These are phyloP conservation scores for Roridomyces roridus DNA, from an alignment of 768 basidiomycete genomes.

Conservation along the genomic window DNA sequence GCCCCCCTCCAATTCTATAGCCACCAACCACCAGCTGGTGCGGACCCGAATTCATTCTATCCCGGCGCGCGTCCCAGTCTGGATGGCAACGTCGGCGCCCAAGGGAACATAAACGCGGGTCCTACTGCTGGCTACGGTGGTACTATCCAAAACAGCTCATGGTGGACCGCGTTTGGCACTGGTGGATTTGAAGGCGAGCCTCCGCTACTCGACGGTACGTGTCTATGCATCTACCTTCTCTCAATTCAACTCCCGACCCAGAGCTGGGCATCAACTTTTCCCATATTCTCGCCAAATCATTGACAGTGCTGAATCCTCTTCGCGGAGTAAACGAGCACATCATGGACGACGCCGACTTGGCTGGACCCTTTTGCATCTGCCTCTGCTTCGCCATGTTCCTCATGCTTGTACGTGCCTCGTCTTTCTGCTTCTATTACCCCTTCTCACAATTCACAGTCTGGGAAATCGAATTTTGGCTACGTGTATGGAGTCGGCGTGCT, in stretches of 20 bases:
- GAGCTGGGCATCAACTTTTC: slow-evolving; percentile 98
- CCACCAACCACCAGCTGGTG: slow-evolving; percentile 48
- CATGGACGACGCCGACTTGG: slow-evolving; percentile 99
- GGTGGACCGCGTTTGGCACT: slow-evolving; percentile 97
- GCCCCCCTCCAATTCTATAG: slow-evolving; percentile 81
- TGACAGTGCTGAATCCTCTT: slow-evolving; percentile 95
- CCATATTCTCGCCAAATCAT: slow-evolving; percentile 92
- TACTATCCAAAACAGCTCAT: slow-evolving; percentile 71
- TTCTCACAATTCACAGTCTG: slow-evolving; percentile 65
- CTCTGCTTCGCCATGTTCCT: slow-evolving; percentile 95
- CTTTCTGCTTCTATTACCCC: background rate
- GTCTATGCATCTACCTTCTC: slow-evolving; percentile 4
- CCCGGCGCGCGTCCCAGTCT: slow-evolving; percentile 77
- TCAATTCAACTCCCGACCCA: slow-evolving; percentile 37
- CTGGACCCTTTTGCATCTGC: slow-evolving; percentile 93
- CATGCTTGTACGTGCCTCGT: slow-evolving; percentile 72
- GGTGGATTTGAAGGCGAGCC: slow-evolving; percentile 96
- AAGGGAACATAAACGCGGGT: slow-evolving; percentile 56
- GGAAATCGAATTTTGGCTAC: slow-evolving; percentile 98
- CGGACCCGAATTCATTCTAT: slow-evolving; percentile 66
- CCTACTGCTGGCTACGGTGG: slow-evolving; percentile 62
- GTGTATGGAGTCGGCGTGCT: slow-evolving; percentile 98
- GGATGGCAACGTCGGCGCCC: slow-evolving; percentile 68
- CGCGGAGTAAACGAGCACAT: slow-evolving; percentile 85
- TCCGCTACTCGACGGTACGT: slow-evolving; percentile 89